A percentile compares a stretch with the other conserved stretches of the same genome.
phyloP scores from a whole-genome alignment of 495 filamentous ascomycete species.

The Neurospora intermedia region DNA sequence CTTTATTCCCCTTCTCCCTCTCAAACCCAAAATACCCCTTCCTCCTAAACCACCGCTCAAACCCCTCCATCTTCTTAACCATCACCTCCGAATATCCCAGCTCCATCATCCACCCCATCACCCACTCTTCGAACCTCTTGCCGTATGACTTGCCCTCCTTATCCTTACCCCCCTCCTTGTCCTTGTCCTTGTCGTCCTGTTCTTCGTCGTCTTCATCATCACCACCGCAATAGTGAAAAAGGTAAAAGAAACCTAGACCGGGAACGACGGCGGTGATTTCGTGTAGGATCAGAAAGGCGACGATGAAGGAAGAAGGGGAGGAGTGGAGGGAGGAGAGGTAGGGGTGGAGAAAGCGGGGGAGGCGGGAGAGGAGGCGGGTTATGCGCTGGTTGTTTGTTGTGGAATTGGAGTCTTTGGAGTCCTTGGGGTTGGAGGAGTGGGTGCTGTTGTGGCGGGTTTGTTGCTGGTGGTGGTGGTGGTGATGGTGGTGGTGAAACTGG shows the following conservation, averaged over 20 bases:
- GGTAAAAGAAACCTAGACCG: slow-evolving; percentile 57
- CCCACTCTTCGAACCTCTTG: background rate
- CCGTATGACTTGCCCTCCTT: background rate
- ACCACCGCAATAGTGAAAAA: slow-evolving; percentile 58
- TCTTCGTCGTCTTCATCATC: too few relatives aligned
- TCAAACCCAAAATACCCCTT: slow-evolving; percentile 40
- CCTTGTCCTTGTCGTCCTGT: background rate
- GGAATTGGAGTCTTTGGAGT: background rate
- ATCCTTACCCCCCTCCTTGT: background rate
- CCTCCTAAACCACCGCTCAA: slow-evolving; percentile 30
- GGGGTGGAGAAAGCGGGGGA: slow-evolving; percentile 45
- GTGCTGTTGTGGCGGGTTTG: background rate
- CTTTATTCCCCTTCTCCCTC: slow-evolving; percentile 1
- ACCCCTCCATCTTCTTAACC: slow-evolving; percentile 34
- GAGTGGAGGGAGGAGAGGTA: slow-evolving; percentile 58
- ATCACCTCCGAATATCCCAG: slow-evolving; percentile 22
- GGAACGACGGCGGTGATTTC: slow-evolving; percentile 82
- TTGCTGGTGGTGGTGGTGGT: background rate
- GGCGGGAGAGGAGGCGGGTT: slow-evolving; percentile 47
- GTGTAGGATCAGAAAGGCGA: slow-evolving; percentile 81
- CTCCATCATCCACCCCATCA: slow-evolving; percentile 33
- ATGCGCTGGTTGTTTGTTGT: slow-evolving; percentile 31
- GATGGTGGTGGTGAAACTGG: background rate
- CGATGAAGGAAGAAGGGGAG: slow-evolving; percentile 73
- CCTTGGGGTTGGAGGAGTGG: slow-evolving; percentile 1